These are phyloP conservation scores for Massospora cicadina DNA, from an alignment of 371 early-diverging fungal species.

Conservation along the genomic window DNA sequence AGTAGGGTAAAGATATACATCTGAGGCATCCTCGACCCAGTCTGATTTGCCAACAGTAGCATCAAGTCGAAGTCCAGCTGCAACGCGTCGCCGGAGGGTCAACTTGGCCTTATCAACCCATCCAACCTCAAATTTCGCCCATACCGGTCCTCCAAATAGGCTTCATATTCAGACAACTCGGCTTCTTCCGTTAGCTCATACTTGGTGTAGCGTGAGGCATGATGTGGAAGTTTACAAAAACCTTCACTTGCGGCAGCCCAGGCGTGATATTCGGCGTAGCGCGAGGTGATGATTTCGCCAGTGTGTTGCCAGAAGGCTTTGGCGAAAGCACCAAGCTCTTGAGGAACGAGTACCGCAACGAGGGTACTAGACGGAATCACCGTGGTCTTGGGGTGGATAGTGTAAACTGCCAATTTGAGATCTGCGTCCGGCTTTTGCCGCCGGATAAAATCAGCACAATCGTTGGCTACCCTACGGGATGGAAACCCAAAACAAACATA, in stretches of 20 bases:
- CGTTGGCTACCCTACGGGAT: too few species aligned
- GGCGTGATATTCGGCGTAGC: conserved; percentile 52
- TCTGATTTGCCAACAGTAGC: conserved; percentile 41
- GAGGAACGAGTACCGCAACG: conserved; percentile 62
- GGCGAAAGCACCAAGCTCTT: conserved; percentile 41
- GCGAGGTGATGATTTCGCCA: conserved; percentile 73
- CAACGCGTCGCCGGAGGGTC: conserved; percentile 59
- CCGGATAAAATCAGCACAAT: too few species aligned
- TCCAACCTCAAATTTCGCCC: conserved; percentile 65
- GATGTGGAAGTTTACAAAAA: conserved; percentile 14
- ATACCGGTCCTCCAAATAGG: conserved; percentile 84
- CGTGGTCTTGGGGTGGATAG: too few species aligned
- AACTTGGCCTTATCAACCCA: conserved; percentile 55
- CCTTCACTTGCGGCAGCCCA: not conserved
- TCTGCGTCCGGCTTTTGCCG: too few species aligned
- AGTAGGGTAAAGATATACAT: conserved; percentile 72
- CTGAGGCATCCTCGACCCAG: conserved; percentile 28
- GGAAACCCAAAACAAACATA: too few species aligned
- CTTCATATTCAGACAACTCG: conserved; percentile 23
- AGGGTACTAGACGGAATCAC: too few species aligned
- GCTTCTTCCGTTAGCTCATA: conserved; percentile 23
- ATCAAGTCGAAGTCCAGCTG: conserved; percentile 33
- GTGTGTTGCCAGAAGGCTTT: conserved; percentile 92
- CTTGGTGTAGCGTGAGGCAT: conserved; percentile 16
- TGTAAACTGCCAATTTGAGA: too few species aligned